Base-by-base conservation (phyloP, 2,329 filamentous ascomycete genomes). In the Pseudogymnoascus sp. region DNA sequence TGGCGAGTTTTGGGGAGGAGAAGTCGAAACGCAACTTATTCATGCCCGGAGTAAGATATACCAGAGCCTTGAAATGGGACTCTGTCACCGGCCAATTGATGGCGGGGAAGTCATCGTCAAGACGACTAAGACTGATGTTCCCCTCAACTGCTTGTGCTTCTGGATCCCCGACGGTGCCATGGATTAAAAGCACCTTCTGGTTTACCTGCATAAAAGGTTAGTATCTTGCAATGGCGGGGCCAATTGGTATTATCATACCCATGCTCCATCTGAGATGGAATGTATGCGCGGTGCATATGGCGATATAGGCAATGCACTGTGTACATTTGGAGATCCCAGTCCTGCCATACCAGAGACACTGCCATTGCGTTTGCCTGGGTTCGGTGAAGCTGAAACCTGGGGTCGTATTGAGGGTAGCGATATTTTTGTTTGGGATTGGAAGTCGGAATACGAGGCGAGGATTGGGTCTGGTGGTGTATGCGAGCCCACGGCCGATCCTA, bases 1-100 rank as follows among this genome's bases (percentile, higher is more conserved):
- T 85, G 19, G 88, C 86, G 31, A 95, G 80, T 74, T 95, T 96
- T 3, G 90, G 89, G 33, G 89, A 95, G 56, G 83, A 83, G 73
- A 96, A 98, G 72, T 97, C 93, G 68, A 98, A 88, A 24, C 91
- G 89, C 31, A 98, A 77, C 68, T 85, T 87, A 75, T 99, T 99
- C 62, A 91, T 90, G 0, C 95, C 95, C 4, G 95, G 93, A 67
- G 89, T 86, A n/a, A 99, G 84, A 75, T 96, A 91, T 8, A 97
- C 83, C 31, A 98, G 80, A 4, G 89, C 89, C 77, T 98, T 98
- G 82, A 97, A 98, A 74, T 93, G 87, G 2, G 90, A 96, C 66
- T 91, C 88, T 72, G 82, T 88, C 10, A 97, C 93, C 1, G 93
- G 93, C 93, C 93, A 98, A 68, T 81, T 83, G 11, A 87, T 89